Base-by-base conservation (phyloP, 2,329 filamentous ascomycete genomes). In the Fusarium vanettenii region DNA sequence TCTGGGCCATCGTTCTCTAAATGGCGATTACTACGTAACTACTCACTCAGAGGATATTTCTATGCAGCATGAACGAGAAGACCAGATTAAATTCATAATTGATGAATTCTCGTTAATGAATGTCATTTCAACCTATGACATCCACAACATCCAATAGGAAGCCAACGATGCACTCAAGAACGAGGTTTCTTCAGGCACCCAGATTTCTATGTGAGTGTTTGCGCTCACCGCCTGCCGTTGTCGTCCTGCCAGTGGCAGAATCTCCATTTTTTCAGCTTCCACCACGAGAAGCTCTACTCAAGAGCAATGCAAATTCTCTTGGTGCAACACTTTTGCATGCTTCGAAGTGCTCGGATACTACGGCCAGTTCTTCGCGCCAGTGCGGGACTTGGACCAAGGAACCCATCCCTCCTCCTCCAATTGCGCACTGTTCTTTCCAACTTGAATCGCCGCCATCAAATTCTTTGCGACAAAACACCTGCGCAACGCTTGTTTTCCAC, bases 321-420 rank as follows among this genome's bases (percentile, higher is more conserved):
- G n/a, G 50, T 60, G 67, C 73, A 74, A 56, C 62, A 72, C 41
- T 55, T 27, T 72, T 76, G 73, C 60, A 76, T 75, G 74, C 64
- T 76, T 67, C 74, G 64, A 20, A 55, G 48, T 50, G 39, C 59
- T 43, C 61, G 63, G 60, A 70, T 27, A 70, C 63, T 72, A 67
- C 72, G 74, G 55, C 67, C 74, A 70, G 68, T 69, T 63, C 41
- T 70, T 69, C 70, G 65, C 73, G 56, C 59, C 39, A 67, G 73
- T 39, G 50, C 62, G 61, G 69, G 50, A 35, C 48, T 64, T 64
- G 27, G 60, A 29, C 37, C 65, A 9, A 68, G 39, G 50, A 29
- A 16, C 27, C 39, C 18, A 27, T 37, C 48, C 33, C 43, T 43
- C 2, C 43, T 55, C 5, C 35, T 55, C 16, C 63, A 35, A 64